Percentiles rank a stretch among this genome's conserved stretches.
phyloP scores from a whole-genome alignment of 345 rosid genomes.

The Triadica sebifera region DNA sequence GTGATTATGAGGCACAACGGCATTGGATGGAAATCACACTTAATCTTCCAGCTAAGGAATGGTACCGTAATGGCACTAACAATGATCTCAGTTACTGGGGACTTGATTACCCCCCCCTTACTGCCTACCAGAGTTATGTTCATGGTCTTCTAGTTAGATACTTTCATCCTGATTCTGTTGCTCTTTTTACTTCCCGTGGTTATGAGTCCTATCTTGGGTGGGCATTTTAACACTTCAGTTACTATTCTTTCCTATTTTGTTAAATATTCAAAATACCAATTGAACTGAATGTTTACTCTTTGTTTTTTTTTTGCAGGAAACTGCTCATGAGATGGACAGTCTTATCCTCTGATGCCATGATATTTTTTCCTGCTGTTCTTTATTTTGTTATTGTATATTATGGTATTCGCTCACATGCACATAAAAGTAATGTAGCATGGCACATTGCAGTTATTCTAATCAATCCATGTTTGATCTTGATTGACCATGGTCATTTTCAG shows the following conservation, averaged over 20 bases:
- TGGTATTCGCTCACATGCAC: constrained; percentile 15
- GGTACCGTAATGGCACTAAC: constrained; percentile 66
- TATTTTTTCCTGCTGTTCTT: constrained; percentile 79
- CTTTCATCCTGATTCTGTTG: constrained; percentile 63
- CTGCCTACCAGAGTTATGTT: constrained; percentile 90
- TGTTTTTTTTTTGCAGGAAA: constrained; percentile 51
- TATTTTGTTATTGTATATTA: constrained; percentile 57
- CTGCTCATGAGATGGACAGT: constrained; percentile 93
- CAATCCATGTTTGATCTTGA: constrained; percentile 78
- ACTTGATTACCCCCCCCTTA: constrained; percentile 94
- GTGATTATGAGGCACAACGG: constrained; percentile 93
- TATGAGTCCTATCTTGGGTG: constrained; percentile 78
- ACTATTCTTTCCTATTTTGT: neutral
- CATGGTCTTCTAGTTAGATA: constrained; percentile 65
- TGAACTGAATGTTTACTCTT: neutral
- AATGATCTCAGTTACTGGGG: constrained; percentile 94
- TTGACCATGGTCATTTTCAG: constrained; percentile 99
- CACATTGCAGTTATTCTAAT: constrained; percentile 67
- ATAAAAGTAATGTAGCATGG: constrained; percentile 56
- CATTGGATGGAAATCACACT: constrained; percentile 99
- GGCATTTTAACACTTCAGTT: neutral
- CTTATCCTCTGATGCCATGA: constrained; percentile 66
- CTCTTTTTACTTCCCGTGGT: constrained; percentile 70
- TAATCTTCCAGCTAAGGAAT: constrained; percentile 58
- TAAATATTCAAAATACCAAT: neutral